phyloP scores from a whole-genome alignment of 768 basidiomycete genomes.

The Dictyophora rubrovolvata region DNA sequence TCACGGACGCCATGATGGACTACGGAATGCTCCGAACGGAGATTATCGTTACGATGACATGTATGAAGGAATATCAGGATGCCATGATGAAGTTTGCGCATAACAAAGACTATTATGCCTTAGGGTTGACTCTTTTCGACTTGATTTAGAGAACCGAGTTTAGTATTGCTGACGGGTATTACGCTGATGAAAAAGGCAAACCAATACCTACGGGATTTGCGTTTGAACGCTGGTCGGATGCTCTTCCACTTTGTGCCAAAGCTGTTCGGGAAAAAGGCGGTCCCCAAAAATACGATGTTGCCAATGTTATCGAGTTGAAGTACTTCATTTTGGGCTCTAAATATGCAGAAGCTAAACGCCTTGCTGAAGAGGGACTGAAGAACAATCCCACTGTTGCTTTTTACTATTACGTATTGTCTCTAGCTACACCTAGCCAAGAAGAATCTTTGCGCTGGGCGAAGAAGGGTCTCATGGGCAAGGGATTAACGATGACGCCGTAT shows the following conservation, averaged over 20 bases:
- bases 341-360: slow-evolving; percentile 31
- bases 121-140: slow-evolving; percentile 39
- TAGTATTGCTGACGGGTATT: slow-evolving; percentile 47
- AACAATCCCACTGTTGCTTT: slow-evolving; percentile 52
- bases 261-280: slow-evolving; percentile 39
- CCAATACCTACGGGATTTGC: slow-evolving; percentile 41
- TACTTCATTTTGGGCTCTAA: slow-evolving; percentile 39
- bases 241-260: slow-evolving; percentile 48
- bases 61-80: slow-evolving; percentile 34
- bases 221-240: slow-evolving; percentile 48
- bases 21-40: slow-evolving; percentile 44
- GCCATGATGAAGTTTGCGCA: slow-evolving; percentile 43
- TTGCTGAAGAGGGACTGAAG: slow-evolving; percentile 36
- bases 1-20: slow-evolving; percentile 34
- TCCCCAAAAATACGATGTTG: slow-evolving; percentile 36
- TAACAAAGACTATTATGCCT: slow-evolving; percentile 38
- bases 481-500: slow-evolving; percentile 36
- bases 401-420: slow-evolving; percentile 52
- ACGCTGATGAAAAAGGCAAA: slow-evolving; percentile 29
- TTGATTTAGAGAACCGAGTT: slow-evolving; percentile 52
- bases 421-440: slow-evolving; percentile 32
- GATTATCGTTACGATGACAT: slow-evolving; percentile 23
- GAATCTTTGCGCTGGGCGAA: slow-evolving; percentile 53
- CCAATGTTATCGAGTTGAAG: slow-evolving; percentile 60
- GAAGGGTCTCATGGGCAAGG: slow-evolving; percentile 52